A percentile compares a stretch with the other conserved stretches of the same genome.
These are phyloP conservation scores for Debaryomycetaceae sp. DNA, from an alignment of 1,139 yeast genomes.

Conservation along the genomic window DNA sequence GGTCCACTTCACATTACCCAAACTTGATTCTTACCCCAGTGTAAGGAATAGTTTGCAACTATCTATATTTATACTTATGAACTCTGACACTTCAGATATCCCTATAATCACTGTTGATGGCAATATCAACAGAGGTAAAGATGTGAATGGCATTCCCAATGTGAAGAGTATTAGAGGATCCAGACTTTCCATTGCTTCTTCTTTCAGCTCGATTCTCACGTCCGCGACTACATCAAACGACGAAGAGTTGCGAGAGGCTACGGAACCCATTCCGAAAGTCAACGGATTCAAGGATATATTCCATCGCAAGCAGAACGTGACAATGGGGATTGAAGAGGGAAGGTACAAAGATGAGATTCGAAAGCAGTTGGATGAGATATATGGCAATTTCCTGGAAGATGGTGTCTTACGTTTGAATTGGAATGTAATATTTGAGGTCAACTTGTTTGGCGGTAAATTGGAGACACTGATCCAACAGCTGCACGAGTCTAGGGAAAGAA, in stretches of 20 bases:
- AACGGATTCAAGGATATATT: conserved; percentile 1
- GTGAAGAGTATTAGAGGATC: neutral
- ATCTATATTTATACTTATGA: neutral
- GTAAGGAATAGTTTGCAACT: too few relatives aligned
- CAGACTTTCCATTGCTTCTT: conserved; percentile 5
- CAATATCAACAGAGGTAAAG: neutral
- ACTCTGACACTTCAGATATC: neutral
- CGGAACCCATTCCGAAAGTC: neutral
- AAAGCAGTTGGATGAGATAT: conserved; percentile 1
- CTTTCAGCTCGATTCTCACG: conserved; percentile 10
- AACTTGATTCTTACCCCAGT: too few relatives aligned
- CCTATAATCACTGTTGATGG: neutral
- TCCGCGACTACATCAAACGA: conserved; percentile 8
- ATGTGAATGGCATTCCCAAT: neutral
- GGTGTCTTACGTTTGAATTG: conserved; percentile 8
- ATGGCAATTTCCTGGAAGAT: conserved; percentile 2
- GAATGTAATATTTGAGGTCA: conserved; percentile 8
- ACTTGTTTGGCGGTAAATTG: conserved; percentile 9
- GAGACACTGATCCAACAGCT: neutral
- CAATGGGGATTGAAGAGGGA: conserved; percentile 1
- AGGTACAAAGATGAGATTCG: conserved; percentile 1
- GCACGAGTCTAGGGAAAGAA: neutral
- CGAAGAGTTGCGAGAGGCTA: conserved; percentile 1
- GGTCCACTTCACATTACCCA: too few relatives aligned
- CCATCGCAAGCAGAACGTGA: neutral